Base-by-base conservation (phyloP, 768 basidiomycete species). In the Coprinellus micaceus region DNA sequence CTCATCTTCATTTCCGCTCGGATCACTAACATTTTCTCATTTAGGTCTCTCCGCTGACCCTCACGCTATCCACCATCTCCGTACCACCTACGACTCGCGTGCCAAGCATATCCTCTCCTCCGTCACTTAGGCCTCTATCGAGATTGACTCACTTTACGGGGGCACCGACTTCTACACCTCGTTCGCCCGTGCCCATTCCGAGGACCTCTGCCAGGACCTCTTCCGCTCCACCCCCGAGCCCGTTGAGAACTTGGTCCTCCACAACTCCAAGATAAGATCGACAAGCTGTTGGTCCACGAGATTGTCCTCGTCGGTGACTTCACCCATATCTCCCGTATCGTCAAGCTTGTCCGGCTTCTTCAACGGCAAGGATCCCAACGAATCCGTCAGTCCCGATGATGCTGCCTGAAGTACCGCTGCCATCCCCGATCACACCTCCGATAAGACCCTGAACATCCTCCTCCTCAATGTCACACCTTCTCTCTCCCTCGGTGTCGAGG, bases 351-450 rank as follows among this genome's bases (percentile, higher is more conserved):
- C 92, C 62, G 95, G 98, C 74, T 97, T 91, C 84, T 98, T 98
- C 83, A 91, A 91, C 71, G 94, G 95, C 71, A 94, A 95, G 81
- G 94, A 97, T 78, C 95, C 93, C 66, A 94, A 94, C 82, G 96
- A 95, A 84, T 89, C 89, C 77, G 98, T 98, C 81, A 98, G 98
- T 85, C 96, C 96, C 52, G 96, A 98, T 63, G 96, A 98, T 77
- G 95, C 96, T 55, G 96, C 96, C 19, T 97, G 96, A 72, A 94
- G 96, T 80, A 96, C 96, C 54, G 96, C 96, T 58, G 94, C 98
- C 64, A 13, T 6, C 56, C 91, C 95, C 26, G 95, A 95, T 67
- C 93, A 98, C 72, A 95, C 94, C 26, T 97, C 96, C 1, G 94
- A 96, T 78, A 94, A 94, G 80, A 97, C 94, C 19, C 92, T 95